These are phyloP conservation scores for Aspergillus oerlinghausenensis DNA, from an alignment of 2,329 filamentous ascomycete species.

Conservation along the genomic window DNA sequence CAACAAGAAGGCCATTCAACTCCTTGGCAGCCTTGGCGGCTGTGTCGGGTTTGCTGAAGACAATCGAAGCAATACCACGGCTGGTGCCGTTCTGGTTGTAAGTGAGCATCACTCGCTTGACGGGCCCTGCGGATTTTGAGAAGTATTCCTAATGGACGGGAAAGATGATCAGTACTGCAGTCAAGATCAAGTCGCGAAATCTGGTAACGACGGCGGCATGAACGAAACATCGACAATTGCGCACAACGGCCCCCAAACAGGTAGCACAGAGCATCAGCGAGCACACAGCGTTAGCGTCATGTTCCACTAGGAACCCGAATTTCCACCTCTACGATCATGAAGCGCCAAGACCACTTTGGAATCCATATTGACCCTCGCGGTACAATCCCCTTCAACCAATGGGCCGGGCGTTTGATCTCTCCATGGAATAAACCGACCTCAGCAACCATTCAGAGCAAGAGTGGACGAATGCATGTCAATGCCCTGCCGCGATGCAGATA, in stretches of 20 bases:
- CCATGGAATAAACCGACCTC: neutral
- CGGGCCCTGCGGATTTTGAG: slow-evolving; percentile 74
- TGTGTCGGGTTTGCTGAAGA: slow-evolving; percentile 74
- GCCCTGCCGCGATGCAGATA: neutral
- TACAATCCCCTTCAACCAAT: neutral
- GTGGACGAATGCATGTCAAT: neutral
- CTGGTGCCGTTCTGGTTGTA: slow-evolving; percentile 91
- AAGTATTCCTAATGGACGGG: slow-evolving; percentile 86
- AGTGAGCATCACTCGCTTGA: slow-evolving; percentile 85
- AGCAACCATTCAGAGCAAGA: neutral
- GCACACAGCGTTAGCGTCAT: slow-evolving; percentile 48
- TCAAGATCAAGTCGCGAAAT: slow-evolving; percentile 18
- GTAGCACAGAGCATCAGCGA: slow-evolving; percentile 51
- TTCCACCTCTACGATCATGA: neutral
- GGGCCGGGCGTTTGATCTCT: neutral
- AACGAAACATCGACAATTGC: slow-evolving; percentile 23
- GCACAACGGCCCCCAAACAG: slow-evolving; percentile 21
- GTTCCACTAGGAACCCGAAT: neutral
- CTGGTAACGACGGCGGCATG: slow-evolving; percentile 19
- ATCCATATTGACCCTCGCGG: neutral
- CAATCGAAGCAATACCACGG: slow-evolving; percentile 86
- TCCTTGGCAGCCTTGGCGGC: slow-evolving; percentile 79
- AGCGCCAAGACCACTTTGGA: neutral
- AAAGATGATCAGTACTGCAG: slow-evolving; percentile 43
- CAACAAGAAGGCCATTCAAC: slow-evolving; percentile 84